A percentile compares a stretch with the other conserved stretches of the same genome.
These are phyloP conservation scores for Scedosporium apiospermum DNA, from an alignment of 2,329 filamentous ascomycete genomes.

Conservation along the genomic window DNA sequence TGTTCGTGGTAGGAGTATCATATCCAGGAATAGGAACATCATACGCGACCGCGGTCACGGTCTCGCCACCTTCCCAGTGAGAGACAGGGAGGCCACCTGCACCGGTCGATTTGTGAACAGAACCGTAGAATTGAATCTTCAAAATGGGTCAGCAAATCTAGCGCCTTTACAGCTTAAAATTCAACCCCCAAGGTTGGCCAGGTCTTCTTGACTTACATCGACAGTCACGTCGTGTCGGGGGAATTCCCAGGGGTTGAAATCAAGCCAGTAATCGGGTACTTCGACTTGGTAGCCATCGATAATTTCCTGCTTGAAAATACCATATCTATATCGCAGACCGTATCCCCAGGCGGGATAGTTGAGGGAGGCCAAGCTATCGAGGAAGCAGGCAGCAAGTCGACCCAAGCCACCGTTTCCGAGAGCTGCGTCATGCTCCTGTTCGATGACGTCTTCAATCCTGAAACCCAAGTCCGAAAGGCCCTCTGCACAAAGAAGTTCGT, in stretches of 20 bases:
- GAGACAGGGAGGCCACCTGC: constrained; percentile 65
- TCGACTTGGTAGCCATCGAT: constrained; percentile 97
- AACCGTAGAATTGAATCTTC: constrained; percentile 85
- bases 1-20: constrained; percentile 85
- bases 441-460: constrained; percentile 90
- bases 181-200: no score
- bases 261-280: constrained; percentile 97
- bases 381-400: constrained; percentile 88
- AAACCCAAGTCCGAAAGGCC: constrained; percentile 86
- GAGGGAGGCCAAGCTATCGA: constrained; percentile 89
- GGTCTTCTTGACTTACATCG: constrained; percentile 44
- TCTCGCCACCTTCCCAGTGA: constrained; percentile 87
- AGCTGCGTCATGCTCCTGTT: constrained; percentile 91
- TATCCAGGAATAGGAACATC: constrained; percentile 91
- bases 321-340: constrained; percentile 87
- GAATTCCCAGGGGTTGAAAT: constrained; percentile 99
- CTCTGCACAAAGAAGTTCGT: constrained; percentile 36
- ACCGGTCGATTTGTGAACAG: constrained; percentile 66
- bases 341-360: constrained; percentile 98
- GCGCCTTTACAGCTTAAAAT: no score
- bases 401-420: constrained; percentile 94
- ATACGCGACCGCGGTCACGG: constrained; percentile 84
- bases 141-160: no score
- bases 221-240: constrained; percentile 91
- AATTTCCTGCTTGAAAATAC: constrained; percentile 99